Conservation (phyloP, 495 filamentous ascomycete species). For the Aspergillus taichungensis region DNA sequence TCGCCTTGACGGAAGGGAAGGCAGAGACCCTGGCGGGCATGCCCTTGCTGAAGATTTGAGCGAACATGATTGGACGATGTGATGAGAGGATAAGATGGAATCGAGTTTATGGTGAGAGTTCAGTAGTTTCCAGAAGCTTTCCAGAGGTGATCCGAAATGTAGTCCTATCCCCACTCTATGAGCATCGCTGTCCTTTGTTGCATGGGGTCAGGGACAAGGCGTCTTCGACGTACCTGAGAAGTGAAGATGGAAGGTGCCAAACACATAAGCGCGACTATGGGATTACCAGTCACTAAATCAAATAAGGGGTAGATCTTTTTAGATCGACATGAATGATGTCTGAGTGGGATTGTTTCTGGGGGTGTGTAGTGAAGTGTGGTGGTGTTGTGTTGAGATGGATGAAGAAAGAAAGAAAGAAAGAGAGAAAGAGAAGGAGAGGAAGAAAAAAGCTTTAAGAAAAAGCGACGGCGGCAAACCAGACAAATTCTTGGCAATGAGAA, state of each 20-base stretch:
- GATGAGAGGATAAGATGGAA: conserved; percentile 1
- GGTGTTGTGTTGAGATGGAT: conserved; percentile 4
- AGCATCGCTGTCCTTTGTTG: too few species aligned
- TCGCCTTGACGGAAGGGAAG: conserved; percentile 42
- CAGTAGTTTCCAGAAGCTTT: conserved; percentile 73
- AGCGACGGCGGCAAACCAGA: conserved; percentile 12
- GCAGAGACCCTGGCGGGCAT: conserved; percentile 44
- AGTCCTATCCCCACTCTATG: conserved; percentile 50
- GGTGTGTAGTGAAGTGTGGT: not conserved
- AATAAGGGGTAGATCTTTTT: conserved; percentile 12
- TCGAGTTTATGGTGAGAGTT: conserved; percentile 26
- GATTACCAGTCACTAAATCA: conserved; percentile 30
- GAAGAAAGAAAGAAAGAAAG: conserved; percentile 6
- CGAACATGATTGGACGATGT: conserved; percentile 54
- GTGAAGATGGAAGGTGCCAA: conserved; percentile 88
- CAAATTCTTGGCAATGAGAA: too few species aligned
- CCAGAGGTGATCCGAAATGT: conserved; percentile 99
- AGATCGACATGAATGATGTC: conserved; percentile 20
- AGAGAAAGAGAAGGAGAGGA: conserved; percentile 14
- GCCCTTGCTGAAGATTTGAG: conserved; percentile 49
- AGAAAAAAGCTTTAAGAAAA: conserved; percentile 14
- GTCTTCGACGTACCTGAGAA: conserved; percentile 68
- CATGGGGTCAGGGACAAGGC: not conserved
- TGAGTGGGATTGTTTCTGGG: conserved; percentile 1
- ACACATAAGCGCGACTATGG: conserved; percentile 77